These are phyloP conservation scores for Trichoderma sp. DNA, from an alignment of 2,329 filamentous ascomycete genomes.

Conservation along the genomic window DNA sequence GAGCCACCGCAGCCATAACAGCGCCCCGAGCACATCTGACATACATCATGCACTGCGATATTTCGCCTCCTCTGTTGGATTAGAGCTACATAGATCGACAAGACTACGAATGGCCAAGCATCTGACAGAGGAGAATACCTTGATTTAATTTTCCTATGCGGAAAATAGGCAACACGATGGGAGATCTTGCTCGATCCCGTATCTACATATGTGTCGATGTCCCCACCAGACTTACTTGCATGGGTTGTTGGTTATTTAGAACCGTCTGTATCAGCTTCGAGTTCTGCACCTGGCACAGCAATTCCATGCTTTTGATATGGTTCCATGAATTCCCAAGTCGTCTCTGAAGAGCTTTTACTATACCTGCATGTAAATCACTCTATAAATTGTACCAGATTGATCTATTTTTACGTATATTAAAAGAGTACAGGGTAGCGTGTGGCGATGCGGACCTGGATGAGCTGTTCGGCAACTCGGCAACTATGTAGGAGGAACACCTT, in stretches of 20 bases:
- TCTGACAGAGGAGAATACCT: no score
- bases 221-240: no score
- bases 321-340: background rate
- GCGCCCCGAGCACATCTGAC: background rate
- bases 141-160: no score
- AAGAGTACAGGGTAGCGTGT: background rate
- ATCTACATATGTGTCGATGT: no score
- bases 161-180: no score
- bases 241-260: no score
- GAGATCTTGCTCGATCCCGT: no score
- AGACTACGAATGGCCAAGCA: background rate
- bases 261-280: no score
- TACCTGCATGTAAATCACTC: background rate
- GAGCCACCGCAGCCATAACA: background rate
- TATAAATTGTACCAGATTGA: background rate
- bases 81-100: background rate
- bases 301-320: background rate
- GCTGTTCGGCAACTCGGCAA: no score
- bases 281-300: background rate
- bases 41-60: background rate
- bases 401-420: rapidly evolving
- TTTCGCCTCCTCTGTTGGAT: background rate
- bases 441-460: background rate
- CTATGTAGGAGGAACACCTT: no score
- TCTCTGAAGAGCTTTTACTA: background rate